phyloP scores from a whole-genome alignment of 176 grass and related monocot species.

The Oryza nivara region DNA sequence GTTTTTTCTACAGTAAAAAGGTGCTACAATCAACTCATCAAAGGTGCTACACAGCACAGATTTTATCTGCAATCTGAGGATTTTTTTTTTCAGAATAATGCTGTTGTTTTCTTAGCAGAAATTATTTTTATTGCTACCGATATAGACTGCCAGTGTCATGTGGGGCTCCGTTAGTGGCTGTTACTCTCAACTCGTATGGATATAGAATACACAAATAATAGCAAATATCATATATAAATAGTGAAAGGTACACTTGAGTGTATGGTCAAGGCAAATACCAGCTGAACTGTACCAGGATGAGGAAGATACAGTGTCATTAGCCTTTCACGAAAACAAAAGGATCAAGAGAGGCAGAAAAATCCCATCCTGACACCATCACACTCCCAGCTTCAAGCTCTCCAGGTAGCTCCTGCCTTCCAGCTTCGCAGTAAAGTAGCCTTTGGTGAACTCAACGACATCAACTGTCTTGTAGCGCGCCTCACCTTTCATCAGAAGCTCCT shows the following conservation, averaged over 20 bases:
- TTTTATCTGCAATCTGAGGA: not conserved
- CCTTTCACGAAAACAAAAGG: not conserved
- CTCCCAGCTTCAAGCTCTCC: slow-evolving; percentile 52
- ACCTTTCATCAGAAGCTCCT: too few relatives aligned
- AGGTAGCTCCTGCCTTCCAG: not conserved
- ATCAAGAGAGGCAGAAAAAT: not conserved
- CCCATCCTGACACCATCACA: not conserved
- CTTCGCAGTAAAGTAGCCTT: too few relatives aligned
- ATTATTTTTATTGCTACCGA: not conserved
- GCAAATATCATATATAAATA: not conserved
- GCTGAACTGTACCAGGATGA: not conserved
- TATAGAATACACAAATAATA: not conserved
- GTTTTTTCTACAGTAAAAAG: too few relatives aligned
- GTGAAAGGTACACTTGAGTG: not conserved
- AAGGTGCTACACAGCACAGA: not conserved
- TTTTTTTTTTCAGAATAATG: not conserved
- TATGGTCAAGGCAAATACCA: not conserved
- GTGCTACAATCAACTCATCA: not conserved
- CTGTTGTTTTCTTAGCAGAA: not conserved
- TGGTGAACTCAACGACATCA: too few relatives aligned
- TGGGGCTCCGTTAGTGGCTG: too few relatives aligned
- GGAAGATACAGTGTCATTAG: not conserved
- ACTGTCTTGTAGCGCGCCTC: too few relatives aligned
- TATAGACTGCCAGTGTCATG: not conserved
- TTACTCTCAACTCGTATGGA: not conserved